Evolutionary conservation across 2,329 filamentous ascomycete species (phyloP).

Genomic region (Nothophoma quercina): DNA sequence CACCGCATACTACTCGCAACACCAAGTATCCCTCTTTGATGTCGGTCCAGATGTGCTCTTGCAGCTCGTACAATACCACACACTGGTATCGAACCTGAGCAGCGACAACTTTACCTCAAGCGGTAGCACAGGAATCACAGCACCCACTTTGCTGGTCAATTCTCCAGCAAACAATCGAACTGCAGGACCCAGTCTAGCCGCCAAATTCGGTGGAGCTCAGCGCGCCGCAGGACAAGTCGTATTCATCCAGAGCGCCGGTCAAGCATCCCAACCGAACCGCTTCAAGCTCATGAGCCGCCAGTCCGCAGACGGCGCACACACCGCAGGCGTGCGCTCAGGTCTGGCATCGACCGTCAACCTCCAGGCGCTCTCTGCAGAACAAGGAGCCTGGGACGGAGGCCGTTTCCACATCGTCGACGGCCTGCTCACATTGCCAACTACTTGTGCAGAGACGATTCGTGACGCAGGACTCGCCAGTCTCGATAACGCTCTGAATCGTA

Average conservation of each 20-base stretch:
- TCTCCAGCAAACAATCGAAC: conserved; percentile 26
- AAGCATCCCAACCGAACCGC: conserved; percentile 10
- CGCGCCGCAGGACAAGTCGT: conserved; percentile 29
- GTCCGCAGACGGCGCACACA: conserved; percentile 2
- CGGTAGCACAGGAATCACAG: conserved; percentile 14
- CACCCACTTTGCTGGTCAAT: conserved; percentile 25
- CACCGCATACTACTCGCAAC: conserved; percentile 17
- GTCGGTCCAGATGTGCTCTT: conserved; percentile 15
- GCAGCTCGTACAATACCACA: conserved; percentile 31
- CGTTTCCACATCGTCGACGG: conserved; percentile 31
- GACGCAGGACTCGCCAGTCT: conserved; percentile 21
- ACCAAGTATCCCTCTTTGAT: conserved; percentile 18
- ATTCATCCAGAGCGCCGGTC: conserved; percentile 23
- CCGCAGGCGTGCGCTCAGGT: conserved; percentile 23
- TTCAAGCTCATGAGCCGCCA: conserved; percentile 22
- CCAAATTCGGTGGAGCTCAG: conserved; percentile 25
- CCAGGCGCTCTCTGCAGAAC: conserved; percentile 12
- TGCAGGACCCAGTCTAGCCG: conserved; percentile 18
- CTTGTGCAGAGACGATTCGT: conserved; percentile 27
- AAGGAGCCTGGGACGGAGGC: conserved; percentile 29
- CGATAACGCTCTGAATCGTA: conserved; percentile 27
- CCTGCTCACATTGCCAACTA: conserved; percentile 23
- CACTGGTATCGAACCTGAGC: conserved; percentile 23
- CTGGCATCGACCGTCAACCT: conserved; percentile 25
- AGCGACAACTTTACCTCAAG: conserved; percentile 22